A percentile compares a stretch with the other conserved stretches of the same genome.
These are phyloP conservation scores for Boletellus ananiceps DNA, from an alignment of 768 basidiomycete genomes.

Conservation along the genomic window DNA sequence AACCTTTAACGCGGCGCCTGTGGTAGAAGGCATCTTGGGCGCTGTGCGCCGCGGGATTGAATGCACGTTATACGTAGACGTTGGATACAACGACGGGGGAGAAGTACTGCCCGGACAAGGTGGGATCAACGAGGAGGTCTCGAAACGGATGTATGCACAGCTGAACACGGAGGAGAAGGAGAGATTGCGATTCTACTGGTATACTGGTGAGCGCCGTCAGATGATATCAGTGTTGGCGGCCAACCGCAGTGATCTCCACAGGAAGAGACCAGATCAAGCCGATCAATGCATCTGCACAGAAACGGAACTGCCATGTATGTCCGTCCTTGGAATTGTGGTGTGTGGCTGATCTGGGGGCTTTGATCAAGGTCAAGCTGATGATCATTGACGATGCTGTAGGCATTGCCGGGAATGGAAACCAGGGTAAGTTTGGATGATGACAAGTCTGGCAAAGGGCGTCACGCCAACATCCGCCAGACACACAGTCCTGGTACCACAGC, in stretches of 20 bases:
- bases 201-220: constrained; percentile 32
- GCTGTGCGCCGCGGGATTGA: constrained; percentile 59
- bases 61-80: constrained; percentile 56
- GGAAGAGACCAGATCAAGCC: constrained; percentile 64
- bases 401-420: constrained; percentile 69
- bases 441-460: constrained; percentile 2
- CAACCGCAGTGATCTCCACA: constrained; percentile 3
- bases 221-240: neutral
- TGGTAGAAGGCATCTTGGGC: constrained; percentile 53
- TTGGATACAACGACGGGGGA: constrained; percentile 54
- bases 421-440: constrained; percentile 34
- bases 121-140: constrained; percentile 69
- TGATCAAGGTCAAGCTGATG: constrained; percentile 54
- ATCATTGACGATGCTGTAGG: constrained; percentile 59
- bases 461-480: constrained; percentile 32
- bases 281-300: constrained; percentile 59
- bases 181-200: constrained; percentile 52
- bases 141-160: constrained; percentile 49
- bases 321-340: neutral
- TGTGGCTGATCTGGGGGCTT: neutral
- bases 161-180: constrained; percentile 44
- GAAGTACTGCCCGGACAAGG: constrained; percentile 65
- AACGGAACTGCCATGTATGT: constrained; percentile 64
- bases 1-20: constrained; percentile 62
- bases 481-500: constrained; percentile 70